Base-by-base conservation (phyloP, 1,139 yeast genomes). In the Saccharomyces hybrid region DNA sequence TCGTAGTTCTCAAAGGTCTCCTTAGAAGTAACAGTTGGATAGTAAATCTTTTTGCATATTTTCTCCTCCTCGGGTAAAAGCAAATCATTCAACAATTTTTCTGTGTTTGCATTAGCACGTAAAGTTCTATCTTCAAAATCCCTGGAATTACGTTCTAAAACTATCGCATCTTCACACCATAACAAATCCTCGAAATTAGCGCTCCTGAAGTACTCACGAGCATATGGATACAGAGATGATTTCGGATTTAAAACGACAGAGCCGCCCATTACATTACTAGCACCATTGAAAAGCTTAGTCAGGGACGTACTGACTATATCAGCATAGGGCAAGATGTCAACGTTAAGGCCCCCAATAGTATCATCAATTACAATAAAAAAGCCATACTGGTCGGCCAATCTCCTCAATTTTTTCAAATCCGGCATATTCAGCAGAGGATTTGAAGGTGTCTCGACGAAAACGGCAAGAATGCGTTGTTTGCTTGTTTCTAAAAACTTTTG, bases 181-280 rank as follows among this genome's bases (percentile, higher is more conserved):
- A 89, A 79, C 8, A 78, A 71, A 65, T 91, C 97, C 66, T 86
- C 95, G 62, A 74, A 82, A 34, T 63, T 68, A 14, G 57, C 59
- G 5, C 74, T 73, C 57, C 78, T 67, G 63, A 85, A 76, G 58
- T 79, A 79, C 28, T 70, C 59, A 66, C 85, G 84, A 53, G 91
- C 78, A 47, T 62, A 61, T 0, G 61, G 53, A 70, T 87, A 89
- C 58, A 72, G 73, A 48, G 71, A 73, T 13, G 91, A 78, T 11
- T 75, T 65, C 5, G 93, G 87, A 67, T 91, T 93, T 61, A 93
- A 73, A 9, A 90, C 84, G 58, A 91, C 72, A 13, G 95, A 84
- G 4, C 99, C 99, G 0, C 93, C 97, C 91, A 91, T 87, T 53
- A 93, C 97, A 66, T 91, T 90, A 49, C 96, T 86, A 68, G 89